A percentile compares a stretch with the other conserved stretches of the same genome.
Evolutionary conservation across 2,329 filamentous ascomycete species (phyloP).

Genomic region (Ophiostoma himal-ulmi): DNA sequence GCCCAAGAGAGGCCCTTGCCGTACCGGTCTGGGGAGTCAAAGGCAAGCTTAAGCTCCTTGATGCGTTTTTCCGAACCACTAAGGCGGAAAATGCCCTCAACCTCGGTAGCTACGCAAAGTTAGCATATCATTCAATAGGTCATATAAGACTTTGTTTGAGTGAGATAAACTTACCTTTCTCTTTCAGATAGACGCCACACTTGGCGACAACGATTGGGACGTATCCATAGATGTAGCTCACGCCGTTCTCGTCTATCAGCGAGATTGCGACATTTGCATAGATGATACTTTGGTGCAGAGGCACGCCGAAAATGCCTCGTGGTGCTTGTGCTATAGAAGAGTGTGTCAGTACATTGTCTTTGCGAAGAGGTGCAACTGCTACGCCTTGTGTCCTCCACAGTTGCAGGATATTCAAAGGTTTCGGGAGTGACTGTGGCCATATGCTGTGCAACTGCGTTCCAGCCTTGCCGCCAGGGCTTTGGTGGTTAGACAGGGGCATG

Average conservation of each 20-base stretch:
- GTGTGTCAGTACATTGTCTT: not conserved
- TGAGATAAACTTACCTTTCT: conserved; percentile 66
- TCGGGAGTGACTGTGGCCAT: conserved; percentile 17
- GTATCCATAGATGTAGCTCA: conserved; percentile 97
- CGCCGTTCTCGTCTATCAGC: conserved; percentile 81
- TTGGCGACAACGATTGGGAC: conserved; percentile 98
- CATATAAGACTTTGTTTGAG: not conserved
- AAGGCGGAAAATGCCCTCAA: conserved; percentile 94
- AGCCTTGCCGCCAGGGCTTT: conserved; percentile 19
- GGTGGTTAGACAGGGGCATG: conserved; percentile 16
- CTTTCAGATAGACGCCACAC: conserved; percentile 93
- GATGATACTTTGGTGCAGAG: conserved; percentile 86
- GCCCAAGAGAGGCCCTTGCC: conserved; percentile 96
- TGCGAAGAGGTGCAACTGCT: not conserved
- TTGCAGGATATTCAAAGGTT: conserved; percentile 23
- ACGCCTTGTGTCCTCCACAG: not conserved
- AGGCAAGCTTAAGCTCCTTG: conserved; percentile 86
- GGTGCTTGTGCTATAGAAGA: conserved; percentile 41
- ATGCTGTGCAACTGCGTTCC: conserved; percentile 22
- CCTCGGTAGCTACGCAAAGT: conserved; percentile 66
- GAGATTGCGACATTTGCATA: conserved; percentile 99
- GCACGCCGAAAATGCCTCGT: conserved; percentile 88
- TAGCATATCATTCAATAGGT: not conserved
- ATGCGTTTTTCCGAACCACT: conserved; percentile 97
- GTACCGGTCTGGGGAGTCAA: conserved; percentile 91